Evolutionary conservation across 2,329 filamentous ascomycete genomes (phyloP), one percentile per base, ranked within the genome.

Genomic region (Didymella sp.): DNA sequence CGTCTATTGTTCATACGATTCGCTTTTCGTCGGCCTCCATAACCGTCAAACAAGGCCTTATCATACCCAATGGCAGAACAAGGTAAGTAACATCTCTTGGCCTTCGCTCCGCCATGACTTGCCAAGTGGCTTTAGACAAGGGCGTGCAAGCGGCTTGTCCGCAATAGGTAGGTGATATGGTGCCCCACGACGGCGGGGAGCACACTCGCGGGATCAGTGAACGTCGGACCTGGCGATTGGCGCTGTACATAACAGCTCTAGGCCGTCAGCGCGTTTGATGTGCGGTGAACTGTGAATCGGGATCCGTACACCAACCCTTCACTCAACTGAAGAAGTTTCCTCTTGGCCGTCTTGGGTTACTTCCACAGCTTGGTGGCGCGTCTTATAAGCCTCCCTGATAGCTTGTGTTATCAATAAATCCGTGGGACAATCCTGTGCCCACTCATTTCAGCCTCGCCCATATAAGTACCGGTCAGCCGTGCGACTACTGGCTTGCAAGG

Each of bases 291-390:
- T 33, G 48, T 44, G 21, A 56, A 41, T 38, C 33, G 44, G 50
- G 42, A 50, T 54, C 54, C 56, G 53, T 56, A 62, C 51, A 58
- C 53, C 56, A 60, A 48, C 53, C 49, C 47, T 60, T 56, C 60
- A 56, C 59, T 58, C 51, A 49, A 49, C 59, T 58, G 53, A 49
- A 49, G 53, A 45, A 53, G 15, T 25, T 43, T 37, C 9, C 17
- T 61, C 66, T 68, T 67, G 66, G 66, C 61, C 59, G 61, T 59
- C 62, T 63, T 67, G 59, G 64, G 58, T 62, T 67, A 65, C 62
- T 31, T 58, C 37, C 40, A 53, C 51, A 49, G 42, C 50, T 49
- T 37, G 31, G 57, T 59, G 53, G 60, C 55, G 51, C 50, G 31
- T 47, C 31, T 33, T 60, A 44, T 56, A 57, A 63, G 62, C 59